A percentile compares a stretch with the other conserved stretches of the same genome.
Evolutionary conservation across 2,329 filamentous ascomycete genomes (phyloP).

Genomic region (Cordyceps cicadae): DNA sequence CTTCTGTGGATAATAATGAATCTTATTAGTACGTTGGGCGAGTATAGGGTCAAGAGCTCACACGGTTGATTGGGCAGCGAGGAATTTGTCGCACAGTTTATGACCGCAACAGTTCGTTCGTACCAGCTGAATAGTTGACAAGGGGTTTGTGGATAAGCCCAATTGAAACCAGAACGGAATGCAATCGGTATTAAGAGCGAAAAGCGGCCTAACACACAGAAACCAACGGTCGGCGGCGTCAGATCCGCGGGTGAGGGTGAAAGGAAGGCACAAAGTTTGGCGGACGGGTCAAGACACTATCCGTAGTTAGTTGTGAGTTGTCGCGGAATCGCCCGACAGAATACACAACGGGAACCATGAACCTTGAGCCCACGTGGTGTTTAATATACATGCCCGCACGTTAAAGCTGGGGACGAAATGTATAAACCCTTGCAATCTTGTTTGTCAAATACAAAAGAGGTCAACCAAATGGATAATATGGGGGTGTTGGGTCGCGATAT

Average conservation of each 20-base stretch:
- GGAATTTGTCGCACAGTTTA: neutral
- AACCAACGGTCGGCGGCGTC: neutral
- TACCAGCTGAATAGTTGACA: neutral
- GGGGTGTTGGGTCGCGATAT: neutral
- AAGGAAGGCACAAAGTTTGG: neutral
- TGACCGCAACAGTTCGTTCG: neutral
- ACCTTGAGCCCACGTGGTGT: slow-evolving; percentile 1
- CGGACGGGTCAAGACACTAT: neutral
- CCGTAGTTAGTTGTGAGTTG: too few relatives aligned
- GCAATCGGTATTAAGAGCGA: neutral
- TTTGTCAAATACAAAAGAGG: neutral
- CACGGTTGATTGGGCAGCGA: neutral
- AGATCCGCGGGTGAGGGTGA: neutral
- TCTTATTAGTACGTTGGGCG: neutral
- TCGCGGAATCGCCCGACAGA: neutral
- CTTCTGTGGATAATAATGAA: neutral
- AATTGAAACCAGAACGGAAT: neutral
- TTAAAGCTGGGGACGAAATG: neutral
- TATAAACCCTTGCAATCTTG: neutral
- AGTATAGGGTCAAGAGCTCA: neutral
- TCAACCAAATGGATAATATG: neutral
- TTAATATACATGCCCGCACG: neutral
- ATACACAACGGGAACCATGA: neutral
- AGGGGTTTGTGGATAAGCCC: neutral
- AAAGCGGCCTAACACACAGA: neutral